Base-by-base conservation (phyloP, 345 rosid species). In the Heritiera littoralis region DNA sequence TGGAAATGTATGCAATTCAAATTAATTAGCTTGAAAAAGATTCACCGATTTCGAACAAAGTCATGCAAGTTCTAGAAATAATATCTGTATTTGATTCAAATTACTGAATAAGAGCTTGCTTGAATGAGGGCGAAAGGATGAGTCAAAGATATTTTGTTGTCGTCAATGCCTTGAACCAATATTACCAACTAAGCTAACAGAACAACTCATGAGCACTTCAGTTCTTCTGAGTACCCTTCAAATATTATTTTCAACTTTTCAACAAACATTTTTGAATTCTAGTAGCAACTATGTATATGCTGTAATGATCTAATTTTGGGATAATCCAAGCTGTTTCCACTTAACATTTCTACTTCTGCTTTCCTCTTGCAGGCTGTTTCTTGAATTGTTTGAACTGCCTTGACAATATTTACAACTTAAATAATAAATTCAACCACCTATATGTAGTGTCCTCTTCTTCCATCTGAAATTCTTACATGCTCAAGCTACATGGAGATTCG, bases 401-500 rank as follows among this genome's bases (percentile, higher is more conserved):
- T 66, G 30, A 41, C 28, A 66, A 66, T 66, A 66, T 66, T 66
- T 66, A 41, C 52, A 66, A 18, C 23, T 41, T 41, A 41, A 41
- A 9, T 5, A 68, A 68, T 46, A 46, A 45, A 68, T 72, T 52
- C 46, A 20, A 72, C 46, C 76, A 68, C 18, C 59, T 52, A 49
- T 48, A 49, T 18, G 28, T 5, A 55, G 38, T 3, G 15, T 60
- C 65, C 32, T 30, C 17, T 11, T 55, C 38, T 3, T 35, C 38
- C 60, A 17, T 6, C 11, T 72, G 59, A 15, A 15, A 4, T 32
- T 79, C 66, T 66, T 40, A 77, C 7, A 66, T n/a, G 15, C 74
- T 51, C 3, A 77, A 35, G 4, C 38, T 80, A 77, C 85, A 78
- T 17, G 79, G 80, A 75, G 90, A 81, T 85, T 85, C 91, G 4